phyloP scores from a whole-genome alignment of 2,329 filamentous ascomycete genomes.

The Monilinia aucupariae region DNA sequence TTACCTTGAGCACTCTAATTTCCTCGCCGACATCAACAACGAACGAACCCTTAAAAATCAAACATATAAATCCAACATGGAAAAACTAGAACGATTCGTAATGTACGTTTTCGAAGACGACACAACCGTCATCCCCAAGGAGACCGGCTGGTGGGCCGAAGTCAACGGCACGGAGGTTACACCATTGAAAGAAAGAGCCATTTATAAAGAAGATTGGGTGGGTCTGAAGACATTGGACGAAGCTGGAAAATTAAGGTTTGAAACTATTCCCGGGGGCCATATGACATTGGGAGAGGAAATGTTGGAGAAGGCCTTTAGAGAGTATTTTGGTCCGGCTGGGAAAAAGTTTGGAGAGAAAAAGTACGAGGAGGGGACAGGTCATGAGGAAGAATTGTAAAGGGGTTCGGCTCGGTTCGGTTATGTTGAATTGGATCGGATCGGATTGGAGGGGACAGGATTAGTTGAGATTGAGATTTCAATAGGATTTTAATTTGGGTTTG shows the following conservation, averaged over 20 bases:
- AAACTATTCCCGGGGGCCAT: slow-evolving; percentile 68
- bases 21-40: slow-evolving; percentile 94
- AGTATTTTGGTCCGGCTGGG: slow-evolving; percentile 40
- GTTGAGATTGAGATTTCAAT: not conserved
- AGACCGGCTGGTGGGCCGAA: slow-evolving; percentile 86
- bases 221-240: slow-evolving; percentile 74
- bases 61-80: slow-evolving; percentile 67
- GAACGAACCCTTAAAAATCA: slow-evolving; percentile 71
- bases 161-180: slow-evolving; percentile 67
- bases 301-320: slow-evolving; percentile 43
- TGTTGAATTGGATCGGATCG: no score
- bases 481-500: not conserved
- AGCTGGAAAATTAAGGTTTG: slow-evolving; percentile 72
- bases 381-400: slow-evolving; percentile 16
- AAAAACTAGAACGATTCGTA: slow-evolving; percentile 67
- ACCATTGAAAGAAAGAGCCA: slow-evolving; percentile 58
- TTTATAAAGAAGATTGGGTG: slow-evolving; percentile 93
- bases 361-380: not conserved
- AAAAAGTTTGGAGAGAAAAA: slow-evolving; percentile 24
- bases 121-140: slow-evolving; percentile 79
- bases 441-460: not conserved
- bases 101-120: slow-evolving; percentile 91
- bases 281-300: slow-evolving; percentile 70
- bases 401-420: not conserved
- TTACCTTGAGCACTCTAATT: slow-evolving; percentile 79